Evolutionary conservation across 768 basidiomycete species (phyloP), one percentile per base, ranked within the genome.

Genomic region (Suillus placidus): DNA sequence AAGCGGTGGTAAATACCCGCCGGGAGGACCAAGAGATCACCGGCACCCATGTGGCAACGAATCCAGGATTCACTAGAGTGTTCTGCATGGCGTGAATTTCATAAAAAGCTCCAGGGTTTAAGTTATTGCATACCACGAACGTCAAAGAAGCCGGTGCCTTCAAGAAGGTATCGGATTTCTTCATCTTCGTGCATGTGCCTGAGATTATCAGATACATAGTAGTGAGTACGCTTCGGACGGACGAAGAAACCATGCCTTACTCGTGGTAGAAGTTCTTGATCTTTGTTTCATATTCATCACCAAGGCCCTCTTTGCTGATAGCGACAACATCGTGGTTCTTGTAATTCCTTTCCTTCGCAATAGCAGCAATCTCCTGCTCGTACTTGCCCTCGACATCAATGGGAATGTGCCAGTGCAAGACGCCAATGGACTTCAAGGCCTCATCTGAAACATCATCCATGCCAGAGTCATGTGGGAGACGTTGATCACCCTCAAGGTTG

Each of bases 131-230:
- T 69, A 93, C 93, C 93, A 65, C 95, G 85, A 47, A 98, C 86
- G 70, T 98, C 96, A 73, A 97, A 98, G 82, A 88, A 99, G 0
- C 94, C 95, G 43, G 86, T 88, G n/a, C 96, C 96, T 32, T 54
- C 52, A 10, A 54, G 52, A 70, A 96, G 87, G 71, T 93, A 98
- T 9, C 95, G 84, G 72, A 96, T 97, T 78, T 98, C 95, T 72
- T 98, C 95, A 71, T 97, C 95, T 76, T 97, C 94, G 71, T 97
- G 96, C 82, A 98, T 85, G 71, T 97, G 95, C 71, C 93, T 93
- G 69, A 34, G 0, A 30, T 26, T 34, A 14, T 30, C 23, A 16
- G 47, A 12, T 16, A 30, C 4, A 30, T 30, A 18, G 8, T 18
- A 30, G 30, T 52, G 51, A 52, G 30, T 52, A 32, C 30, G 32